A percentile compares a stretch with the other conserved stretches of the same genome.
Evolutionary conservation across 176 grass and related monocot species (phyloP).

Genomic region (Oryza nivara): DNA sequence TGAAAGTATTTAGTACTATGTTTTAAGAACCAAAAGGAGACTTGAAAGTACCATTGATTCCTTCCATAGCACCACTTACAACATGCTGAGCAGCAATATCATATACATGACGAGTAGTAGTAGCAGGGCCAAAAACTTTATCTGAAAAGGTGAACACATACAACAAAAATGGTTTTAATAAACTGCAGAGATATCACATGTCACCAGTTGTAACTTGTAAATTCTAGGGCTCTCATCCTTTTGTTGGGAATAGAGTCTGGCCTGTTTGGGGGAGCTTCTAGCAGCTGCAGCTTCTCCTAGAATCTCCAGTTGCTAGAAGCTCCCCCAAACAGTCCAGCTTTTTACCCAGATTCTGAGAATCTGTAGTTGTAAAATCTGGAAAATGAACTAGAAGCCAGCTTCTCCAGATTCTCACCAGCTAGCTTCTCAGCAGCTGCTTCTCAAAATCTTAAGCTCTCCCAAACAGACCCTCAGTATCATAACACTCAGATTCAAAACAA

Average conservation of each 20-base stretch:
- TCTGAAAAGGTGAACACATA: conserved; percentile 51
- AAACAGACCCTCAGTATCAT: not conserved
- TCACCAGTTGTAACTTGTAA: conserved; percentile 4
- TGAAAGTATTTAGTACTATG: not conserved
- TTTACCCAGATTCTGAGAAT: too few relatives aligned
- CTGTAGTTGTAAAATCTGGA: too few relatives aligned
- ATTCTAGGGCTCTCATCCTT: not conserved
- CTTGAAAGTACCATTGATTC: conserved; percentile 84
- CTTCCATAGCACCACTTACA: conserved; percentile 96
- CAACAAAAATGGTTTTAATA: conserved; percentile 27
- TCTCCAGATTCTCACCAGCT: too few relatives aligned
- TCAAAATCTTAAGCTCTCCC: too few relatives aligned
- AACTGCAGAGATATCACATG: not conserved
- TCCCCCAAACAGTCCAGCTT: too few relatives aligned
- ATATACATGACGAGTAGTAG: conserved; percentile 87
- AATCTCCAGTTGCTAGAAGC: too few relatives aligned
- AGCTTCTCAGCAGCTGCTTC: too few relatives aligned
- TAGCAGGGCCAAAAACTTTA: conserved; percentile 98
- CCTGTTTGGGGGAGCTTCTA: too few relatives aligned
- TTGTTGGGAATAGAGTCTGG: not conserved
- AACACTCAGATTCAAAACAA: conserved; percentile 31
- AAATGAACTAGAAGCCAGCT: too few relatives aligned
- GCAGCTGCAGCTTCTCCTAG: too few relatives aligned
- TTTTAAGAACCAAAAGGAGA: conserved; percentile 33
- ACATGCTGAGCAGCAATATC: conserved; percentile 94